phyloP scores from a whole-genome alignment of 306 rosid genomes.

The Lagenaria siceraria region DNA sequence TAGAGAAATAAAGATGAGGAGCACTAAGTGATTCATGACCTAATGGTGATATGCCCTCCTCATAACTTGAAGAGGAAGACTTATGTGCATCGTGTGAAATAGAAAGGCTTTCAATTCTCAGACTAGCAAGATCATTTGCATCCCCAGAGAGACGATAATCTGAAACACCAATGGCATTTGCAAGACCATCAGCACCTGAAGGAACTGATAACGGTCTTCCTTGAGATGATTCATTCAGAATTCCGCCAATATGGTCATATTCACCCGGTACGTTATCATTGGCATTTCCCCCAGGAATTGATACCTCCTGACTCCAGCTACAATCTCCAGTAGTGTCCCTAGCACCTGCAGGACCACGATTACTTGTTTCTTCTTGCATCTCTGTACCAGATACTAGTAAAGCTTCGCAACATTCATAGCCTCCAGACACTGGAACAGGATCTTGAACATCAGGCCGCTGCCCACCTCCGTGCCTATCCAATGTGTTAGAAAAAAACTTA shows the following conservation, averaged over 20 bases:
- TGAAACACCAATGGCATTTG: slow-evolving; percentile 17
- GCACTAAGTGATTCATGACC: slow-evolving; percentile 13
- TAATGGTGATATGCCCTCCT: slow-evolving; percentile 12
- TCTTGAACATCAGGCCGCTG: slow-evolving; percentile 46
- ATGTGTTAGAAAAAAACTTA: slow-evolving; percentile 33
- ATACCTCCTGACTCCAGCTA: slow-evolving; percentile 11
- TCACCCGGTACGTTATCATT: slow-evolving; percentile 8
- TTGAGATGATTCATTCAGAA: slow-evolving; percentile 5
- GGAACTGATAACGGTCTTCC: slow-evolving; percentile 5
- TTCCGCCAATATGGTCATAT: slow-evolving; percentile 1
- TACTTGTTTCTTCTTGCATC: slow-evolving; percentile 17
- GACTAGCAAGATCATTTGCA: slow-evolving; percentile 33
- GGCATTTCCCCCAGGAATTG: slow-evolving; percentile 7
- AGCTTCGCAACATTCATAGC: slow-evolving; percentile 10
- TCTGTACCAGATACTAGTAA: slow-evolving; percentile 7
- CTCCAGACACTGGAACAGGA: slow-evolving; percentile 8
- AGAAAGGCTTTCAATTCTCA: slow-evolving; percentile 18
- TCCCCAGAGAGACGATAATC: slow-evolving; percentile 26
- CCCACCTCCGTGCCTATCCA: slow-evolving; percentile 42
- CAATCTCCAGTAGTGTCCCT: slow-evolving; percentile 8
- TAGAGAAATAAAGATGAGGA: slow-evolving; percentile 15
- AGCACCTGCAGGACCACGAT: slow-evolving; percentile 8
- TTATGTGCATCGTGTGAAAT: slow-evolving; percentile 21
- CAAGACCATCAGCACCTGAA: slow-evolving; percentile 1
- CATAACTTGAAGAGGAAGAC: slow-evolving; percentile 7